Evolutionary conservation across 305 asterid genomes (phyloP), one percentile per base, ranked within the genome.

Genomic region (Fraxinus angustifolia): DNA sequence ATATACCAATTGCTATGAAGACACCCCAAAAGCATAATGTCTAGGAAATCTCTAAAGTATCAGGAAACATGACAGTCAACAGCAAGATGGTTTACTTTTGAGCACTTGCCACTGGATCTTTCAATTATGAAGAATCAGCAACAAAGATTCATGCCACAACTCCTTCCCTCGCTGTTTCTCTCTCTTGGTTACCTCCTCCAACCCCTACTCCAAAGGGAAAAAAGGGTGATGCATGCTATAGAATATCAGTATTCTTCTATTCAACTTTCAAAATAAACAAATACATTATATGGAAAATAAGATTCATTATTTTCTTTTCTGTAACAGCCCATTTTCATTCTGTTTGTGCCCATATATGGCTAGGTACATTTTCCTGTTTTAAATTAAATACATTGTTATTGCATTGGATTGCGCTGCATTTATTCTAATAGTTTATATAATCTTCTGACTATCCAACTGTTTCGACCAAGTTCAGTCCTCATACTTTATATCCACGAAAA

Each of bases 1-100:
- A 38, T 67, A 83, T 72, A 84, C 86, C 98, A 82, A 93, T 89
- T 60, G 97, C 96, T 84, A 89, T 89, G 83, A 94, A 94, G 56
- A 97, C 98, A 80, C 98, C 98, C 86, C 94, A 40, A 92, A 79
- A 94, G 97, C 98, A 94, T 93, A 97, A 93, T 26, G 86, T 94
- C 97, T 97, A 93, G 91, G 83, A 89, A 84, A 80, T 82, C 79
- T 78, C 62, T 86, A 87, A 85, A 80, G 73, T 79, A 73, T 71
- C 79, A 83, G 79, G 71, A 85, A 76, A 73, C 12, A 82, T 80
- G 77, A 58, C 53, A 76, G 53, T 42, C 56, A 10, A 45, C 17
- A 8, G 11, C 38, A 71, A 82, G 75, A 84, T 33, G 76, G 67
- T 17, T 16, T n/a, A 74, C 79, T 42, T 42, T 77, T 80, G 60